phyloP scores from a whole-genome alignment of 306 rosid species.

The Medicago lupulina region DNA sequence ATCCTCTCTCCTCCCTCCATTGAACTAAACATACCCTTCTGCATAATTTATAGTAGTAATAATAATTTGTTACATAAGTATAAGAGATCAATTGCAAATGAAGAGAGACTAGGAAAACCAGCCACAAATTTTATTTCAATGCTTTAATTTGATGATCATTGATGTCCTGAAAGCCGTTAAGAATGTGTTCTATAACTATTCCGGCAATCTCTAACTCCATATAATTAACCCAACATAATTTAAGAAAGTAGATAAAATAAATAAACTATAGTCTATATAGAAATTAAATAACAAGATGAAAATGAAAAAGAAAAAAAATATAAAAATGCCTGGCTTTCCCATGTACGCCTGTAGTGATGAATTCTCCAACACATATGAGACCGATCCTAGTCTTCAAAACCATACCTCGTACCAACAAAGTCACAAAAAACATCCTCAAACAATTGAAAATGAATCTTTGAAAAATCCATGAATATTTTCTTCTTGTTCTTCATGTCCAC shows the following conservation, averaged over 20 bases:
- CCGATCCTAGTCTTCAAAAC: constrained; percentile 36
- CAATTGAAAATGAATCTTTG: constrained; percentile 36
- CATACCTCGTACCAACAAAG: constrained; percentile 27
- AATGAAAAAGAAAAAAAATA: constrained; percentile 23
- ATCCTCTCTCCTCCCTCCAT: too few species aligned
- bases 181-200: constrained; percentile 33
- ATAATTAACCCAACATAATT: constrained; percentile 24
- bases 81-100: constrained; percentile 5
- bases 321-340: constrained; percentile 93
- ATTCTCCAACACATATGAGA: constrained; percentile 52
- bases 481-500: constrained; percentile 48
- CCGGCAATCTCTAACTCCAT: constrained; percentile 38
- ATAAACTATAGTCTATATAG: not conserved
- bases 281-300: constrained; percentile 28
- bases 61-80: not conserved
- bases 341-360: constrained; percentile 76
- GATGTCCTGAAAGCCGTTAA: constrained; percentile 39
- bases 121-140: constrained; percentile 56
- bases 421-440: constrained; percentile 42
- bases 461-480: constrained; percentile 12
- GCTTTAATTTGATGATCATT: constrained; percentile 43
- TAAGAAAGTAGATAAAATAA: not conserved
- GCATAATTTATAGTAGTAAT: not conserved
- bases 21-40: not conserved
- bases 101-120: constrained; percentile 58